phyloP scores from a whole-genome alignment of 768 basidiomycete genomes.

The Pisolithus albus region DNA sequence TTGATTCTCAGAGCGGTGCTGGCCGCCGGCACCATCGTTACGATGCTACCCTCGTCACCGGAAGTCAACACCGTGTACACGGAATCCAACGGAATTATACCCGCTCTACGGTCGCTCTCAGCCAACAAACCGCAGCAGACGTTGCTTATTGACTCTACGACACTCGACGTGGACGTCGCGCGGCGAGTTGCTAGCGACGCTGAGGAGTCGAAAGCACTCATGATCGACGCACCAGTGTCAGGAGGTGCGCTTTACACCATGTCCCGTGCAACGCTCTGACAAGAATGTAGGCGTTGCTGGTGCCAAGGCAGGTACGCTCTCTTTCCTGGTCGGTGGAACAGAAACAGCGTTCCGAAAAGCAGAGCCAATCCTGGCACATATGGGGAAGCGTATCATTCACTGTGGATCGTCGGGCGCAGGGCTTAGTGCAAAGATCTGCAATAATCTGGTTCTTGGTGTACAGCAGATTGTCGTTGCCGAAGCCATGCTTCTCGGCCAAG shows the following conservation, averaged over 20 bases:
- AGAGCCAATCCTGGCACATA: conserved; percentile 53
- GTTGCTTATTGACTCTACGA: conserved; percentile 85
- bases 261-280: not conserved
- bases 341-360: conserved; percentile 50
- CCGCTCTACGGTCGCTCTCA: conserved; percentile 47
- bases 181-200: conserved; percentile 55
- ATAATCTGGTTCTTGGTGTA: conserved; percentile 73
- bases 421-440: conserved; percentile 85
- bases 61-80: conserved; percentile 77
- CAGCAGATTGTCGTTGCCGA: conserved; percentile 84
- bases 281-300: conserved; percentile 62
- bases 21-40: conserved; percentile 63
- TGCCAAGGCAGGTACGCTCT: conserved; percentile 79
- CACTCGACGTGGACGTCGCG: conserved; percentile 74
- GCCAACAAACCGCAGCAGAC: conserved; percentile 37
- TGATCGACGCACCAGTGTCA: conserved; percentile 93
- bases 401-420: conserved; percentile 81
- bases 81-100: conserved; percentile 53
- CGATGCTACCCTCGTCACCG: conserved; percentile 90
- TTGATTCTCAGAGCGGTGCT: conserved; percentile 47
- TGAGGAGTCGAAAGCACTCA: conserved; percentile 49
- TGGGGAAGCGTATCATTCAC: conserved; percentile 80
- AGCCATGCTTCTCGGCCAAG: conserved; percentile 82
- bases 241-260: conserved; percentile 54
- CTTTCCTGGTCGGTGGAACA: conserved; percentile 87